Percentiles rank a stretch among this genome's conserved stretches.
phyloP scores from a whole-genome alignment of 257 asterid species.

The Eustoma russellianum region DNA sequence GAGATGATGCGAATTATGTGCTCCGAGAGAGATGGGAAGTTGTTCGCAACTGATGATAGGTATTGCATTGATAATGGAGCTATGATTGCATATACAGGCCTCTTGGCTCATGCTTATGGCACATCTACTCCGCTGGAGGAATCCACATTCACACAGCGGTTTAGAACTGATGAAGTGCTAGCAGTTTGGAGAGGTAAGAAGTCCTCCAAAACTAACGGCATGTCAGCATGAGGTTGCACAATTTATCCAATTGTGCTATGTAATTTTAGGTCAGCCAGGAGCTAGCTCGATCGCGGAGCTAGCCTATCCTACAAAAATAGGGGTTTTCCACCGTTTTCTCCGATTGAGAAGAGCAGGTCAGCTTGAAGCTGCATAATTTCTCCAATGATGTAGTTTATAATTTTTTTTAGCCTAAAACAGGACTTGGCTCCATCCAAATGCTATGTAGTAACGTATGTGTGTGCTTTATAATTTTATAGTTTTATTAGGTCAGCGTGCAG shows the following conservation, averaged over 20 bases:
- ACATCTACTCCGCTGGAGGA: conserved; percentile 60
- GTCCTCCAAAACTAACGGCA: conserved; percentile 18
- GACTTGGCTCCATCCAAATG: too few species aligned
- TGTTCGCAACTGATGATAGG: conserved; percentile 86
- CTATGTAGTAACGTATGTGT: too few species aligned
- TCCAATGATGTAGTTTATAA: too few species aligned
- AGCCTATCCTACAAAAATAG: too few species aligned
- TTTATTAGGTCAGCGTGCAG: too few species aligned
- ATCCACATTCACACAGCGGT: conserved; percentile 83
- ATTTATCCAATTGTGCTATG: neutral
- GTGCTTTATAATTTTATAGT: too few species aligned
- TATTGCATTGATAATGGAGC: conserved; percentile 95
- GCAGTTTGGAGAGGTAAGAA: conserved; percentile 87
- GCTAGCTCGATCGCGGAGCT: too few species aligned
- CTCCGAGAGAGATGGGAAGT: conserved; percentile 76
- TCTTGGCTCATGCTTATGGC: conserved; percentile 79
- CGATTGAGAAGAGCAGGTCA: too few species aligned
- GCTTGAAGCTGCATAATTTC: too few species aligned
- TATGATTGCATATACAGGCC: conserved; percentile 96
- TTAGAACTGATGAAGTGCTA: conserved; percentile 90
- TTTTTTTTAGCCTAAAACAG: too few species aligned
- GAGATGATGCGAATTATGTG: conserved; percentile 96
- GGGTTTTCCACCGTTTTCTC: too few species aligned
- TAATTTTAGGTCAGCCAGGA: too few species aligned
- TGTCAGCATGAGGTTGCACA: conserved; percentile 3